phyloP scores from a whole-genome alignment of 2,329 filamentous ascomycete genomes.

The Geoglossum cookeanum region DNA sequence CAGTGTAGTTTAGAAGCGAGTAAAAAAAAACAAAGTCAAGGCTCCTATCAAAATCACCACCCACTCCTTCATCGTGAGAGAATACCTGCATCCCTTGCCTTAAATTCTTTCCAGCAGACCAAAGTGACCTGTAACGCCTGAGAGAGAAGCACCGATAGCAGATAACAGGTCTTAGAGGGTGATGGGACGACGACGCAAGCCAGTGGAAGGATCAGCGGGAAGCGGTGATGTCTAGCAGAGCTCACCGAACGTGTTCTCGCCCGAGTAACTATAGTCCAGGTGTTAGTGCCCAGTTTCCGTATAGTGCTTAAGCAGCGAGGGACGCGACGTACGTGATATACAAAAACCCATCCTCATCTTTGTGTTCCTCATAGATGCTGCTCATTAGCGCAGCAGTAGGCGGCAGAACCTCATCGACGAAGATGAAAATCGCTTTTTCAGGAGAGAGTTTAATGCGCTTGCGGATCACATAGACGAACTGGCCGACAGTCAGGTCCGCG shows the following conservation, averaged over 20 bases:
- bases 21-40: neutral
- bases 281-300: conserved; percentile 3
- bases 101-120: neutral
- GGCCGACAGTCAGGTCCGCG: conserved; percentile 90
- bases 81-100: neutral
- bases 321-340: conserved; percentile 66
- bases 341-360: conserved; percentile 71
- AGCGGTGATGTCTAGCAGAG: neutral
- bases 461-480: conserved; percentile 99
- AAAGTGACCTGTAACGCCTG: neutral
- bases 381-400: conserved; percentile 97
- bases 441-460: conserved; percentile 99
- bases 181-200: neutral
- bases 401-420: conserved; percentile 93
- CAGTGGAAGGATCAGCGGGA: neutral
- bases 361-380: conserved; percentile 99
- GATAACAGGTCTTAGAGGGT: neutral
- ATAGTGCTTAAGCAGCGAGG: conserved; percentile 4
- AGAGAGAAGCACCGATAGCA: neutral
- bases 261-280: conserved; percentile 49
- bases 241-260: conserved; percentile 91
- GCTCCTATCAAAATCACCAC: neutral
- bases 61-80: neutral
- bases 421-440: conserved; percentile 99
- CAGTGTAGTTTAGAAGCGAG: neutral